These are phyloP conservation scores for Malus domestica DNA, from an alignment of 306 rosid genomes.

Conservation along the genomic window ASM211411v1 NC_041801.1:19368001-19368500, in stretches of 20 bases:
- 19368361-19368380: not conserved
- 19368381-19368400: too few species aligned
- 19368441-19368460: too few species aligned
- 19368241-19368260: too few species aligned
- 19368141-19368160: conserved; percentile 4
- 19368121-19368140: not conserved
- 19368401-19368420: not conserved
- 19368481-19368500: not conserved
- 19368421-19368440: not conserved
- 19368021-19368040: conserved; percentile 18
- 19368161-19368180: not conserved
- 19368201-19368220: too few species aligned
- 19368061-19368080: conserved; percentile 22
- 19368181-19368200: too few species aligned
- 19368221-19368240: too few species aligned
- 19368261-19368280: too few species aligned
- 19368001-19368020: conserved; percentile 16
- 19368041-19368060: conserved; percentile 9
- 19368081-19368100: conserved; percentile 25
- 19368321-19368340: not conserved
- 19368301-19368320: not conserved
- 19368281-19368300: conserved; percentile 4
- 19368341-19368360: not conserved
- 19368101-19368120: conserved; percentile 11
- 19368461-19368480: too few species aligned